Evolutionary conservation across 805 yeast genomes (phyloP).

Genomic region (Lipomyces oligophaga): DNA sequence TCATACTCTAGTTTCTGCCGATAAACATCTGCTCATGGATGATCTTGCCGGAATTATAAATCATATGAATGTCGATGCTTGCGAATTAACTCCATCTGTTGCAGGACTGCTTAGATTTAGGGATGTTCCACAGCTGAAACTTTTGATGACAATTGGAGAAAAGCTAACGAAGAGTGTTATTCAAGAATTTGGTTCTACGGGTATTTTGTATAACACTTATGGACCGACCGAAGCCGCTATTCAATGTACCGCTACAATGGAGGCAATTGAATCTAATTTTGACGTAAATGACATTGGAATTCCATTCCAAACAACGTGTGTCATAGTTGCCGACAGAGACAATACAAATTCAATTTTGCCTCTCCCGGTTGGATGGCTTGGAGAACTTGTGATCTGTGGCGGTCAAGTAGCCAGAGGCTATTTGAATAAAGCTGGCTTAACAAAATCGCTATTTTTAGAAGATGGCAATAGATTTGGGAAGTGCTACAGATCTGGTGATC

Average conservation of each 20-base stretch:
- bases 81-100: conserved; percentile 32
- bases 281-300: conserved; percentile 26
- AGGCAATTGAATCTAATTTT: conserved; percentile 11
- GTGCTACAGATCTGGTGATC: conserved; percentile 34
- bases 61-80: conserved; percentile 18
- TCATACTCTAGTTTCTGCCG: conserved; percentile 26
- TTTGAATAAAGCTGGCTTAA: conserved; percentile 30
- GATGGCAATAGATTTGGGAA: conserved; percentile 19
- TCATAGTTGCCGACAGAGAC: conserved; percentile 16
- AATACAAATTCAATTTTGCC: conserved; percentile 5
- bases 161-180: conserved; percentile 26
- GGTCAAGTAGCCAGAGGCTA: conserved; percentile 35
- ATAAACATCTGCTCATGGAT: conserved; percentile 16
- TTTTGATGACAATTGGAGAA: conserved; percentile 31
- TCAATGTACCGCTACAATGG: conserved; percentile 30
- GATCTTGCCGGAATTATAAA: conserved; percentile 21
- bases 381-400: conserved; percentile 34
- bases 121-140: conserved; percentile 15
- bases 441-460: conserved; percentile 26
- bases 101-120: conserved; percentile 23
- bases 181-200: conserved; percentile 24
- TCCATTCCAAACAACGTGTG: conserved; percentile 22
- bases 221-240: conserved; percentile 34
- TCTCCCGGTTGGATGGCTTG: conserved; percentile 32
- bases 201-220: conserved; percentile 28